Conservation (phyloP, 305 asterid genomes). For the Fraxinus velutina region DNA sequence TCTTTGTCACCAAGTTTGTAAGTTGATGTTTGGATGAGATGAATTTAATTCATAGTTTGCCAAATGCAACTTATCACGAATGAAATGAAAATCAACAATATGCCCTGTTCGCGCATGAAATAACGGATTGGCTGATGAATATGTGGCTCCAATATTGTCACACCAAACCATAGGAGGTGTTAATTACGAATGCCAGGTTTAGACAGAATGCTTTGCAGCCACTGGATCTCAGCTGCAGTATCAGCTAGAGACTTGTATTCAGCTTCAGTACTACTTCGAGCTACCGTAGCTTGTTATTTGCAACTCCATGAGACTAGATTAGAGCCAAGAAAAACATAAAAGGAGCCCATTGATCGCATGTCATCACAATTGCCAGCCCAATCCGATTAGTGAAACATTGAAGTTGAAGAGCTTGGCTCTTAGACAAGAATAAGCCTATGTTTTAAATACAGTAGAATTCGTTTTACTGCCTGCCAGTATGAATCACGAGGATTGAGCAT, state of each 20-base stretch:
- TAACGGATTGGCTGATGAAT: not conserved
- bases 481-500: not conserved
- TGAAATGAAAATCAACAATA: not conserved
- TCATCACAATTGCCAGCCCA: not conserved
- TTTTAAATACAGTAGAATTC: not conserved
- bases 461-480: not conserved
- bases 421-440: not conserved
- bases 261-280: not conserved
- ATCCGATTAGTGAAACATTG: not conserved
- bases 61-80: not conserved
- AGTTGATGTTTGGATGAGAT: not conserved
- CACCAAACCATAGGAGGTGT: not conserved
- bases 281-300: no score
- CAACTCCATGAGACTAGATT: not conserved
- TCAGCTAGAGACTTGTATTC: not conserved
- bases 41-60: not conserved
- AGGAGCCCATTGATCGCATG: not conserved
- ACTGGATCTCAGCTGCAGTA: not conserved
- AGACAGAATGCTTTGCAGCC: not conserved
- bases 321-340: not conserved
- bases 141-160: not conserved
- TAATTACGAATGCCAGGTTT: not conserved
- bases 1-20: not conserved
- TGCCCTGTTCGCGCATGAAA: not conserved
- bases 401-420: not conserved